These are phyloP conservation scores for Mucor ambiguus DNA, from an alignment of 371 early-diverging fungal species.

Conservation along the genomic window DNA sequence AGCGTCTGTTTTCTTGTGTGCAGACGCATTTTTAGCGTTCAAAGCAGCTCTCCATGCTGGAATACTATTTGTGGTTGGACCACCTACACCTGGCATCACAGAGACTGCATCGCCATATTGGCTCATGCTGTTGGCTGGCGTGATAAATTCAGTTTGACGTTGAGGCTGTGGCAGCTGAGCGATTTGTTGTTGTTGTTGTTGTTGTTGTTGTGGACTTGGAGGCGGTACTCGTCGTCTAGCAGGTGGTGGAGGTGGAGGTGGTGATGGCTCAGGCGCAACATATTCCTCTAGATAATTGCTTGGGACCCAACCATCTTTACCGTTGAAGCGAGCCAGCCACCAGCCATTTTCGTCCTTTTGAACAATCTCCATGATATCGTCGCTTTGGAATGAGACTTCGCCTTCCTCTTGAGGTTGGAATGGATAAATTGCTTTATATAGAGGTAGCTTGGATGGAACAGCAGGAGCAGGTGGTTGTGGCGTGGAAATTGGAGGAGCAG, in stretches of 20 bases:
- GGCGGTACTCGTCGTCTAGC: conserved; percentile 36
- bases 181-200: neutral
- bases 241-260: conserved; percentile 58
- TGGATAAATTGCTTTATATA: conserved; percentile 77
- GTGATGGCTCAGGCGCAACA: conserved; percentile 37
- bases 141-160: neutral
- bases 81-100: conserved; percentile 1
- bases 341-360: conserved; percentile 85
- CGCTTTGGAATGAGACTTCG: conserved; percentile 71
- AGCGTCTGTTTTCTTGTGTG: neutral
- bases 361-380: conserved; percentile 71
- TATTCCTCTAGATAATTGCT: conserved; percentile 79
- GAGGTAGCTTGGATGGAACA: conserved; percentile 51
- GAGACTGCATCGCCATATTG: neutral
- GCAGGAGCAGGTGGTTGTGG: conserved; percentile 62
- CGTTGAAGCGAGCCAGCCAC: conserved; percentile 80
- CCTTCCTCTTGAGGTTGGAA: conserved; percentile 67
- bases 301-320: conserved; percentile 84
- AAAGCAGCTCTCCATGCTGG: conserved; percentile 60
- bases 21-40: conserved; percentile 46
- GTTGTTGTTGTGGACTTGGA: conserved; percentile 3
- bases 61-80: conserved; percentile 28
- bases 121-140: neutral
- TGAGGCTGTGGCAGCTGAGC: neutral
- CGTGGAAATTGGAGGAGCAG: conserved; percentile 23